Conservation (phyloP, 2,329 filamentous ascomycete genomes). For the Hypoxylon sp. region DNA sequence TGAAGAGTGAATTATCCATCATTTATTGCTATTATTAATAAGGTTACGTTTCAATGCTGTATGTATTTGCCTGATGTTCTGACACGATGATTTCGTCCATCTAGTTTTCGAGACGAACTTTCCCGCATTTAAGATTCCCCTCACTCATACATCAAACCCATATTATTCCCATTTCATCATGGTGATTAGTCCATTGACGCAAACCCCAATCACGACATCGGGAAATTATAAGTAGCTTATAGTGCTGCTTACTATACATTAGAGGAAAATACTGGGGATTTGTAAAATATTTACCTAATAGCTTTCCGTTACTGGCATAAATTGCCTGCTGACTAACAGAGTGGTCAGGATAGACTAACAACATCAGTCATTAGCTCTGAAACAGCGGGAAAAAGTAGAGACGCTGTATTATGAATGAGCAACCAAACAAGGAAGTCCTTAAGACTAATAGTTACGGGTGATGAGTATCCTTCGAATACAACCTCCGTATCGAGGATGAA, state of each 20-base stretch:
- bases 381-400: neutral
- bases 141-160: neutral
- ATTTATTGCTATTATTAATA: neutral
- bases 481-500: constrained; percentile 5
- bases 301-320: constrained; percentile 2
- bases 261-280: neutral
- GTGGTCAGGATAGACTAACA: neutral
- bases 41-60: neutral
- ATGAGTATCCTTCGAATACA: neutral
- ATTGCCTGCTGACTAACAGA: constrained; percentile 11
- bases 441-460: neutral
- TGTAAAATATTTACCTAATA: constrained; percentile 9
- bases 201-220: constrained; percentile 2
- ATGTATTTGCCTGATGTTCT: neutral
- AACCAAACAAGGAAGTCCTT: neutral
- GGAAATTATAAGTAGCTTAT: constrained; percentile 1
- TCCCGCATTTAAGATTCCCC: neutral
- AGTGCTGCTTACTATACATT: constrained; percentile 19
- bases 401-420: neutral
- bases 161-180: neutral
- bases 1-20: constrained; percentile 38
- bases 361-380: constrained; percentile 20
- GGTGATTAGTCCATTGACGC: neutral
- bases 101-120: neutral
- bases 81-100: no score